Base-by-base conservation (phyloP, 441 rosid genomes). In the Mallotus repandus region DNA sequence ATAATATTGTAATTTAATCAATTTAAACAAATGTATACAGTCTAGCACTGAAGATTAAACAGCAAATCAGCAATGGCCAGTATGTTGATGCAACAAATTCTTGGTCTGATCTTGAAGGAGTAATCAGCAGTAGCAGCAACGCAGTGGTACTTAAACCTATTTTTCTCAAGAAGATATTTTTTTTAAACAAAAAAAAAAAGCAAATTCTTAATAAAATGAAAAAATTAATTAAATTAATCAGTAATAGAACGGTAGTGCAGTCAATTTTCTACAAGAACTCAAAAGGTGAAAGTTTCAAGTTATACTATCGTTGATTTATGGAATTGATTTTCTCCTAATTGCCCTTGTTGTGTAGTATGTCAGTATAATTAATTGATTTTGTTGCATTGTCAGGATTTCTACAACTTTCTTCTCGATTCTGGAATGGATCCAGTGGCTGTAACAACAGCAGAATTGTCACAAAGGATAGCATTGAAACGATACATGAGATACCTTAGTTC, bases 371-470 rank as follows among this genome's bases (percentile, higher is more conserved):
- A 29, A 29, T 29, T 29, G 32, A 29, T 29, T 29, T 29, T 29
- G 32, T 9, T 18, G 43, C 38, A 3, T n/a, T n/a, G 49, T 81
- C 82, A 92, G 97, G 97, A 94, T 63, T 87, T 94, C 68, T 92
- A 94, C 74, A 92, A 94, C 70, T 92, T 92, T 68, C 77, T 94
- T 9, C 74, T 80, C 82, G 98, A 90, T 82, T 45, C 83, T 18
- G 91, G 69, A 4, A 80, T 75, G 89, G 91, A 87, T 32, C 86
- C 91, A 0, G 74, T 82, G 21, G 79, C 93, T 11, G 66, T 77
- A 49, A 67, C 84, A 8, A 70, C 85, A 21, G 72, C 81, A 25
- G 85, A 78, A 57, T 32, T 78, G 56, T 52, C 73, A 1, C 75
- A 52, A 68, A 78, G 76, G 41, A 69, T 12, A 53, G 65, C 86